Conservation (phyloP, 805 yeast species). For the Tetrapisispora pingtungensis region DNA sequence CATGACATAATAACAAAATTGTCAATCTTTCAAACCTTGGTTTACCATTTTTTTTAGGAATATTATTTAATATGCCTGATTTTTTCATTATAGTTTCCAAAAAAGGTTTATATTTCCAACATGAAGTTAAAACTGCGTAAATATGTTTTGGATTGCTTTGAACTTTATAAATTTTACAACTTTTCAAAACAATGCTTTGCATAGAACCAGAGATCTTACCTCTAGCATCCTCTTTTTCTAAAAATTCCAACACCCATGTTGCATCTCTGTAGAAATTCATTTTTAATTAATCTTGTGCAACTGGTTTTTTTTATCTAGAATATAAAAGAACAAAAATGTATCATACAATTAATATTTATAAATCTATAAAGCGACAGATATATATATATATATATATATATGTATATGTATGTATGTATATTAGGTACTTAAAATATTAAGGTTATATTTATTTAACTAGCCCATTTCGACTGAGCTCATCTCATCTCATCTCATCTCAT, state of each 20-base stretch:
- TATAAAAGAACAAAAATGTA: too few species aligned
- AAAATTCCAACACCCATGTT: conserved; percentile 29
- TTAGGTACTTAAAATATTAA: too few species aligned
- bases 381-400: too few species aligned
- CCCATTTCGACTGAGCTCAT: too few species aligned
- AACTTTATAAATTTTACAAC: conserved; percentile 37
- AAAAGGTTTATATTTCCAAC: conserved; percentile 60
- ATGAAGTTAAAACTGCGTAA: conserved; percentile 72
- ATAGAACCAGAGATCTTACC: conserved; percentile 41
- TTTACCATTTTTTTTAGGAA: conserved; percentile 37
- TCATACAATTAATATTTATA: too few species aligned
- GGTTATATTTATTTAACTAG: too few species aligned
- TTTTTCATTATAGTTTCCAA: conserved; percentile 54
- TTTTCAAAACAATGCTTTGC: conserved; percentile 42
- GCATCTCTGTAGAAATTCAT: conserved; percentile 34
- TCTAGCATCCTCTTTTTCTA: conserved; percentile 23
- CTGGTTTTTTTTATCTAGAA: too few species aligned
- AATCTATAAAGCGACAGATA: too few species aligned
- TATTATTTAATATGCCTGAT: conserved; percentile 48
- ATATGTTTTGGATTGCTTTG: conserved; percentile 72
- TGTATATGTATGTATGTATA: too few species aligned
- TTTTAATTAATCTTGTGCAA: too few species aligned
- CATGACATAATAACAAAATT: conserved; percentile 60
- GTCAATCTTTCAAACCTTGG: conserved; percentile 34
- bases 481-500: conserved; percentile 4